phyloP scores from a whole-genome alignment of 441 rosid genomes.

The Rhodomyrtus psidioides region DNA sequence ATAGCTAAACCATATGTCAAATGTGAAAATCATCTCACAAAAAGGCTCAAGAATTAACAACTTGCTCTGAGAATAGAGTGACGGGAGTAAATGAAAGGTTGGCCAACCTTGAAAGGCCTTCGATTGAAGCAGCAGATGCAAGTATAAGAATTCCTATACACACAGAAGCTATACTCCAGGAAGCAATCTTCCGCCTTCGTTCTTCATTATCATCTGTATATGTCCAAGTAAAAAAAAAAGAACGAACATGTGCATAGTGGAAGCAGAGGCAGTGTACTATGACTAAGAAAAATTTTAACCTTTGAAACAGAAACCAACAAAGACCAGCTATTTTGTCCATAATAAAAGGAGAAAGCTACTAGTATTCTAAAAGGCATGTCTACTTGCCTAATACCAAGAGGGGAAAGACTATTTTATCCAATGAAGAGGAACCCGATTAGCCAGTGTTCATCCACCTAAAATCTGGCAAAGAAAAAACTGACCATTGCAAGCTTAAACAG shows the following conservation, averaged over 20 bases:
- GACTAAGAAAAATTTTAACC: not conserved
- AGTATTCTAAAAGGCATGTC: not conserved
- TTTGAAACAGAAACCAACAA: not conserved
- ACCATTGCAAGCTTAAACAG: not conserved
- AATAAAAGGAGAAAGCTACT: not conserved
- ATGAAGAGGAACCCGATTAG: not conserved
- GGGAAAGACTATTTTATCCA: not conserved
- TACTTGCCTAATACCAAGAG: not conserved
- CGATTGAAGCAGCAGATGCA: slow-evolving; percentile 50
- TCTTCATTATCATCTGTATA: slow-evolving; percentile 28
- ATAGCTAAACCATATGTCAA: not conserved
- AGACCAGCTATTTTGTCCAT: not conserved
- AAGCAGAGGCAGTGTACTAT: not conserved
- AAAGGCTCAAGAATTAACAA: not conserved
- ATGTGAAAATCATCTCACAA: not conserved
- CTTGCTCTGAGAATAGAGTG: not conserved
- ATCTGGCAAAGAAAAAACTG: not conserved
- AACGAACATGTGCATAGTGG: not conserved
- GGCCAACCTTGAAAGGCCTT: slow-evolving; percentile 47
- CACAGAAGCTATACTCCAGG: slow-evolving; percentile 45
- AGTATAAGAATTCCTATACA: slow-evolving; percentile 52
- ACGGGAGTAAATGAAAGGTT: not conserved
- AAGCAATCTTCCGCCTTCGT: slow-evolving; percentile 52
- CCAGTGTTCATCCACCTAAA: not conserved
- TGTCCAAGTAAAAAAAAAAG: not conserved